These are phyloP conservation scores for Aureobasidium pullulans DNA, from an alignment of 2,329 filamentous ascomycete genomes.

Conservation along the genomic window DNA sequence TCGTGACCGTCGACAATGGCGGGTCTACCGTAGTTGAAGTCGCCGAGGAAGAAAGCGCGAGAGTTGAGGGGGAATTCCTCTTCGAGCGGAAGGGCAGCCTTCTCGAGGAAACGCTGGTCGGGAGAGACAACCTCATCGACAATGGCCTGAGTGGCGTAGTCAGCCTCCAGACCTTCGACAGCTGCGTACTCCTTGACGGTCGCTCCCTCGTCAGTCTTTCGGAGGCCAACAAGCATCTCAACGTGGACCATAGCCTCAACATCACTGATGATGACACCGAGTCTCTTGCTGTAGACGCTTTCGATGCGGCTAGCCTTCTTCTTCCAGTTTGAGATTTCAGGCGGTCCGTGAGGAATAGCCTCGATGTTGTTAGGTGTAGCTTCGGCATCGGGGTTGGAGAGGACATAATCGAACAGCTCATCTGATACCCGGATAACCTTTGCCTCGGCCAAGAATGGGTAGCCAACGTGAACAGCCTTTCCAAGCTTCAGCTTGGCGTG, in stretches of 20 bases:
- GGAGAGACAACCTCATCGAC: slow-evolving; percentile 86
- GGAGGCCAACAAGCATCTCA: slow-evolving; percentile 84
- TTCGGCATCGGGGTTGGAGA: slow-evolving; percentile 47
- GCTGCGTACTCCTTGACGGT: slow-evolving; percentile 87
- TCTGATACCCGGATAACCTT: slow-evolving; percentile 85
- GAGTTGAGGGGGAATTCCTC: slow-evolving; percentile 83
- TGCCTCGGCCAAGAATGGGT: slow-evolving; percentile 90
- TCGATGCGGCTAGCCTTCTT: slow-evolving; percentile 81
- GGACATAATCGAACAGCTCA: slow-evolving; percentile 81
- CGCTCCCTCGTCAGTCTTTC: slow-evolving; percentile 84
- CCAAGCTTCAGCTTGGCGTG: slow-evolving; percentile 73
- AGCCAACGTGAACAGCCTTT: slow-evolving; percentile 81
- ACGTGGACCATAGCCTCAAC: slow-evolving; percentile 89
- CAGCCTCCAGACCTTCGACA: slow-evolving; percentile 75
- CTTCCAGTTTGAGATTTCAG: slow-evolving; percentile 74
- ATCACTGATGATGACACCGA: slow-evolving; percentile 77
- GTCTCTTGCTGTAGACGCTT: slow-evolving; percentile 77
- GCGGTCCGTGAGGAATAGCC: slow-evolving; percentile 62
- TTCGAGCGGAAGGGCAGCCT: slow-evolving; percentile 75
- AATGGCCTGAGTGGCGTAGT: slow-evolving; percentile 84
- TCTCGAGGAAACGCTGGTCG: slow-evolving; percentile 89
- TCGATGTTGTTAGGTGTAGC: slow-evolving; percentile 46
- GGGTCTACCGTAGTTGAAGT: slow-evolving; percentile 85
- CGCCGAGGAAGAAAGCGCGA: slow-evolving; percentile 86
- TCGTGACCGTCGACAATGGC: slow-evolving; percentile 72